Conservation (phyloP, 2,329 filamentous ascomycete species). For the Didymellaceae sp. region DNA sequence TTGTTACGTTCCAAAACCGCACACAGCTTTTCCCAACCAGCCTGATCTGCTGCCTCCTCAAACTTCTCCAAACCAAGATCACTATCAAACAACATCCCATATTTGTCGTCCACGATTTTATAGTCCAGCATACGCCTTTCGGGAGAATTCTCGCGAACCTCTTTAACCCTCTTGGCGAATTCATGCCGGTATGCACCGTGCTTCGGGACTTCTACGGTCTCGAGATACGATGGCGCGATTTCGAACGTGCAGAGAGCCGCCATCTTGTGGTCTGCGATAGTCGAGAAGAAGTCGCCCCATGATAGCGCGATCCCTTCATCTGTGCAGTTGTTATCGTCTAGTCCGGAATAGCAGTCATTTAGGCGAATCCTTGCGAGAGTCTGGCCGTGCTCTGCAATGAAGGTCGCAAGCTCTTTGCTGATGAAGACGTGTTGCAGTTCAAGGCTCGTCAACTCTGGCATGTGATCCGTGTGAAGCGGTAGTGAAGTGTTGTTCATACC, state of each 20-base stretch:
- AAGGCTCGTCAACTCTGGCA: not conserved
- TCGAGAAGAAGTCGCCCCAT: not conserved
- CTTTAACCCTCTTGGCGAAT: not conserved
- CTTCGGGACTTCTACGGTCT: not conserved
- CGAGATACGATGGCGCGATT: not conserved
- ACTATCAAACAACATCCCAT: not conserved
- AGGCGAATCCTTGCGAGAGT: not conserved
- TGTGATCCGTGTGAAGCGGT: not conserved
- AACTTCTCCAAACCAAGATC: not conserved
- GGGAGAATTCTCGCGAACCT: not conserved
- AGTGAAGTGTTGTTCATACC: not conserved
- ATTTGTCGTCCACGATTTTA: not conserved
- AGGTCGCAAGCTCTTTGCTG: not conserved
- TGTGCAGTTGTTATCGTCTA: not conserved
- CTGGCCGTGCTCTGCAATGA: not conserved
- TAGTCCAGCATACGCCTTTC: not conserved
- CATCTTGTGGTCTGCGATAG: not conserved
- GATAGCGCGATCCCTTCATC: not conserved
- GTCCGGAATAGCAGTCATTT: not conserved
- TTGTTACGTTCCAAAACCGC: no score
- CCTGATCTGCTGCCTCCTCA: not conserved
- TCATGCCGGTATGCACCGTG: not conserved
- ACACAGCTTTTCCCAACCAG: not conserved
- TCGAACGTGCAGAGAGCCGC: not conserved
- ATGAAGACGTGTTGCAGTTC: not conserved